Evolutionary conservation across 345 rosid genomes (phyloP).

Genomic region (Arabidopsis thaliana): DNA sequence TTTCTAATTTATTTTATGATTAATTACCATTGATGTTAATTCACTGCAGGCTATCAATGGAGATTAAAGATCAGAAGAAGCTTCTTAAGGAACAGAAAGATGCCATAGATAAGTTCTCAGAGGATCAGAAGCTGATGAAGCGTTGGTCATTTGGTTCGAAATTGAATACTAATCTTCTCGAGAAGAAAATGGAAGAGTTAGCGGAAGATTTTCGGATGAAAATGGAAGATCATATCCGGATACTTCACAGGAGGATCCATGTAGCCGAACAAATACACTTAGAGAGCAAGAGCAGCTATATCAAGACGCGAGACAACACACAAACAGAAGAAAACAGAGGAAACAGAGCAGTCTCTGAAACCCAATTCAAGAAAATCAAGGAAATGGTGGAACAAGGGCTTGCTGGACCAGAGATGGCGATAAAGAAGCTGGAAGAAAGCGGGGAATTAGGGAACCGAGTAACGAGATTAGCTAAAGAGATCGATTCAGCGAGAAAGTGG

Average conservation of each 20-base stretch:
- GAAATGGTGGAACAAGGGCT: constrained; percentile 45
- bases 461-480: constrained; percentile 48
- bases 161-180: constrained; percentile 28
- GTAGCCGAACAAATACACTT: constrained; percentile 43
- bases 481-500: constrained; percentile 54
- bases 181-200: constrained; percentile 62
- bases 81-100: constrained; percentile 46
- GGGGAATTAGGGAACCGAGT: constrained; percentile 44
- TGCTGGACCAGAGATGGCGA: constrained; percentile 47
- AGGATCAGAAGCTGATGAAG: constrained; percentile 46
- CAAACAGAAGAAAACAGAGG: constrained; percentile 6
- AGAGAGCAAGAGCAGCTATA: constrained; percentile 24
- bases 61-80: constrained; percentile 47
- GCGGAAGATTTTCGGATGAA: constrained; percentile 58
- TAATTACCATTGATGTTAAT: background rate
- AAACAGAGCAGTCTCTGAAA: constrained; percentile 24
- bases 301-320: constrained; percentile 24
- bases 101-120: constrained; percentile 30
- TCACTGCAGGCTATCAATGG: constrained; percentile 31
- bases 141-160: constrained; percentile 48
- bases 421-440: constrained; percentile 50
- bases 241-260: constrained; percentile 57
- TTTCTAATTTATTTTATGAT: background rate
- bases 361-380: constrained; percentile 42
- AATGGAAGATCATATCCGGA: constrained; percentile 60